These are phyloP conservation scores for Canavalia gladiata DNA, from an alignment of 306 rosid species.

Conservation along the genomic window DNA sequence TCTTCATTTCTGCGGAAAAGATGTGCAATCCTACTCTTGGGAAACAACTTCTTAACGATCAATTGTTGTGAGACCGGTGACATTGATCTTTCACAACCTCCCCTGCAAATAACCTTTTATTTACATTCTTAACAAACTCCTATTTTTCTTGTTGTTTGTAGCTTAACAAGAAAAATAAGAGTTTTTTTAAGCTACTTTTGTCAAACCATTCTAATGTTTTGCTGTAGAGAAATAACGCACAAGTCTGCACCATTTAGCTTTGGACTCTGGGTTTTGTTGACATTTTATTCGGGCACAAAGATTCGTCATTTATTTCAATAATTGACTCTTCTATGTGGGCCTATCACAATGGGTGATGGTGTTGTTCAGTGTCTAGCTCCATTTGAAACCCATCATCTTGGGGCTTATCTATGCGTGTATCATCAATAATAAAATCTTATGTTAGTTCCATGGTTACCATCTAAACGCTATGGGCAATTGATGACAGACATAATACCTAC, in stretches of 20 bases:
- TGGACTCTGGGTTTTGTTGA: too few relatives aligned
- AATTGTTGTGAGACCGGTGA: background rate
- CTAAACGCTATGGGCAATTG: background rate
- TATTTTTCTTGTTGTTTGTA: too few relatives aligned
- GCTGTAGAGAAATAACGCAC: background rate
- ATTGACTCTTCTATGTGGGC: background rate
- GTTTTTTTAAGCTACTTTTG: background rate
- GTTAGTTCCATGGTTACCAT: background rate
- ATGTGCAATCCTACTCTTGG: background rate
- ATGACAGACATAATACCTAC: background rate
- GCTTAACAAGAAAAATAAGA: too few relatives aligned
- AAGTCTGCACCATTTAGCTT: background rate
- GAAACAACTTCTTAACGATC: background rate
- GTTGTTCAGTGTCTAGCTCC: background rate
- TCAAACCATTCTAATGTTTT: background rate
- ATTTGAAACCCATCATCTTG: background rate
- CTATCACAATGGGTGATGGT: background rate
- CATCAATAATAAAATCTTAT: background rate
- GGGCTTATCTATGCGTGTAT: background rate
- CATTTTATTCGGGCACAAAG: too few relatives aligned
- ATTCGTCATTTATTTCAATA: background rate
- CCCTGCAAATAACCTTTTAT: too few relatives aligned
- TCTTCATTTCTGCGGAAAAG: too few relatives aligned
- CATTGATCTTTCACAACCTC: background rate
- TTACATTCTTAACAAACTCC: too few relatives aligned